phyloP scores from a whole-genome alignment of 169 alveolate genomes.

The Perkinsus olseni region DNA sequence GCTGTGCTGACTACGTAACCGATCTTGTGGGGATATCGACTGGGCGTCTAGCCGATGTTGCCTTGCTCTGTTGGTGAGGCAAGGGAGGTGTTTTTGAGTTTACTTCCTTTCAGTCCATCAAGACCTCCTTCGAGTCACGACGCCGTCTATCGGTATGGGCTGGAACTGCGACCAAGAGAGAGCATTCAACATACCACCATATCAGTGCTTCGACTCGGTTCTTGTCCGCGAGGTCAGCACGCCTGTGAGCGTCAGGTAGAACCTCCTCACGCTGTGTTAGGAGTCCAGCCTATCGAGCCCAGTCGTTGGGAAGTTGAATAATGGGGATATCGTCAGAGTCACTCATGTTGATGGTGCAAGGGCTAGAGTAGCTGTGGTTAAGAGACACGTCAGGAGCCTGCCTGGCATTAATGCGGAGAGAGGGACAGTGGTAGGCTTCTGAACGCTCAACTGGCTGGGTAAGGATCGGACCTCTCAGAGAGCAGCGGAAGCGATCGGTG shows the following conservation, averaged over 20 bases:
- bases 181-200: background rate
- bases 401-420: background rate
- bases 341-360: background rate
- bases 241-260: background rate
- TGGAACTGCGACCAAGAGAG: background rate
- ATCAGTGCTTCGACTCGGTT: background rate
- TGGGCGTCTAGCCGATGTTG: too few species aligned
- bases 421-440: too few species aligned
- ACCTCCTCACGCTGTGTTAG: background rate
- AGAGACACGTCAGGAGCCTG: background rate
- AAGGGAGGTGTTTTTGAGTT: too few species aligned
- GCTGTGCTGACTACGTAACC: too few species aligned
- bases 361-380: background rate
- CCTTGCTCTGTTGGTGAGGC: too few species aligned
- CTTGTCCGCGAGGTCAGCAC: background rate
- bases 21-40: too few species aligned
- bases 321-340: background rate
- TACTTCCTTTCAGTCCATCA: too few species aligned
- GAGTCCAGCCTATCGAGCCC: background rate
- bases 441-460: too few species aligned
- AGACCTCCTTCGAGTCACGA: background rate
- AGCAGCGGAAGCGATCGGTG: too few species aligned
- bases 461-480: too few species aligned
- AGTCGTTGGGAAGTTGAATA: background rate
- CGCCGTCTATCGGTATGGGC: background rate